A percentile compares a stretch with the other conserved stretches of the same genome.
These are phyloP conservation scores for Boletus subcaerulescens DNA, from an alignment of 768 basidiomycete species.

Conservation along the genomic window DNA sequence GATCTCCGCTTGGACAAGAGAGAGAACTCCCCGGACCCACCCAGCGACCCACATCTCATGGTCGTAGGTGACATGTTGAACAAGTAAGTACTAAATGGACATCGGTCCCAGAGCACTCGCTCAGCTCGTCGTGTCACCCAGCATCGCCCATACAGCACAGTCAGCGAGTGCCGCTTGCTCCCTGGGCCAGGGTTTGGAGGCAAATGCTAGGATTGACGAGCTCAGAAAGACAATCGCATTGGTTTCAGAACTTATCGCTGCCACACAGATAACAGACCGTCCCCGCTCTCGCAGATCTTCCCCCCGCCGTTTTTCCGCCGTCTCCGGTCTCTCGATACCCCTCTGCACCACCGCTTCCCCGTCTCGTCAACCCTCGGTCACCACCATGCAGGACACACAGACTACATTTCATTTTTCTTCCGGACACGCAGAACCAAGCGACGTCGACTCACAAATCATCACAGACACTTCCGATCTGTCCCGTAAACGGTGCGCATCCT, in stretches of 20 bases:
- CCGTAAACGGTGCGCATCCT: slow-evolving; percentile 51
- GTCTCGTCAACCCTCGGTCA: slow-evolving; percentile 17
- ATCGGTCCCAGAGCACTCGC: neutral
- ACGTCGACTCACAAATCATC: slow-evolving; percentile 23
- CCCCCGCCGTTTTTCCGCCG: slow-evolving; percentile 20
- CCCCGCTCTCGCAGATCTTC: slow-evolving; percentile 33
- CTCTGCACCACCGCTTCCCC: slow-evolving; percentile 38
- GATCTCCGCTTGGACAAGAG: slow-evolving; percentile 17
- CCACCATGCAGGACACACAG: slow-evolving; percentile 25
- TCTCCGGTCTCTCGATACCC: slow-evolving; percentile 32
- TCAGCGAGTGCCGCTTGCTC: slow-evolving; percentile 53
- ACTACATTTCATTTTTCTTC: slow-evolving; percentile 19
- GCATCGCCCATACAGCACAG: slow-evolving; percentile 60
- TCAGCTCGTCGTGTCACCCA: slow-evolving; percentile 30
- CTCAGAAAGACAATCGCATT: slow-evolving; percentile 52
- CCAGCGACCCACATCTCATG: slow-evolving; percentile 47
- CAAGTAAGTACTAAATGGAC: slow-evolving; percentile 41
- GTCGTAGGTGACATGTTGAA: slow-evolving; percentile 49
- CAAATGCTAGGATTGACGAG: slow-evolving; percentile 51
- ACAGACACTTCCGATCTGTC: slow-evolving; percentile 40
- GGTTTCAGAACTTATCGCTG: slow-evolving; percentile 54
- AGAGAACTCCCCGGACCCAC: slow-evolving; percentile 29
- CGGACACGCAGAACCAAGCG: slow-evolving; percentile 9
- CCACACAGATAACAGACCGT: slow-evolving; percentile 36
- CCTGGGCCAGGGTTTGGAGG: slow-evolving; percentile 44